Evolutionary conservation across 208 protist species (phyloP).

Genomic region (Trichomonas tenax): DNA sequence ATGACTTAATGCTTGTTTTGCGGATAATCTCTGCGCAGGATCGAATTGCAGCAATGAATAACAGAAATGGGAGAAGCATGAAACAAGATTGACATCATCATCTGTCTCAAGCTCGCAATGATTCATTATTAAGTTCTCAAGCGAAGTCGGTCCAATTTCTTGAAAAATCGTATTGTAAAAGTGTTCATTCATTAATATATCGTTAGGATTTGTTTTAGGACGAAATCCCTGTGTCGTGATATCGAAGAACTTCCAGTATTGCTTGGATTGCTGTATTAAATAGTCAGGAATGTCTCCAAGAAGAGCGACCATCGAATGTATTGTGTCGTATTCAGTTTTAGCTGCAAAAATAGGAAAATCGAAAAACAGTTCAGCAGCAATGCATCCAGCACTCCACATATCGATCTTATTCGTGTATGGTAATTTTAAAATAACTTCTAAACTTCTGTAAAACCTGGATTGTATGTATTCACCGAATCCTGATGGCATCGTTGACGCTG

Average conservation of each 20-base stretch:
- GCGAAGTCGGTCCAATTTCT: not conserved
- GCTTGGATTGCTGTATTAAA: not conserved
- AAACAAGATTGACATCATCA: not conserved
- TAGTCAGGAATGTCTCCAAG: not conserved
- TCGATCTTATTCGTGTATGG: not conserved
- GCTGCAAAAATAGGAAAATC: constrained; percentile 1
- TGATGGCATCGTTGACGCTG: constrained; percentile 57
- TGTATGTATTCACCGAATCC: constrained; percentile 79
- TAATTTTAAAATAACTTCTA: constrained; percentile 55
- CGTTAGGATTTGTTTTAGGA: not conserved
- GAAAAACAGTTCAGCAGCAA: not conserved
- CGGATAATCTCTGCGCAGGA: constrained; percentile 24
- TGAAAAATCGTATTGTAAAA: not conserved
- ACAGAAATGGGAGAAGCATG: constrained; percentile 28
- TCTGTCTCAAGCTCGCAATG: not conserved
- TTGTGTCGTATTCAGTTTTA: not conserved
- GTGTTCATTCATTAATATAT: not conserved
- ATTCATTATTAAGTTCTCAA: not conserved
- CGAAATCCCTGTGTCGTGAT: not conserved
- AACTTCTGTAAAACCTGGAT: constrained; percentile 65
- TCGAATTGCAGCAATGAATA: constrained; percentile 28
- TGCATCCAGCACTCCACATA: not conserved
- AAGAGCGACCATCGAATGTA: not conserved
- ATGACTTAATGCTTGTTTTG: constrained; percentile 13
- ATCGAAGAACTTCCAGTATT: constrained; percentile 3